Percentiles rank a stretch among this genome's conserved stretches.
These are phyloP conservation scores for Diaporthe citrichinensis DNA, from an alignment of 2,329 filamentous ascomycete species.

Conservation along the genomic window DNA sequence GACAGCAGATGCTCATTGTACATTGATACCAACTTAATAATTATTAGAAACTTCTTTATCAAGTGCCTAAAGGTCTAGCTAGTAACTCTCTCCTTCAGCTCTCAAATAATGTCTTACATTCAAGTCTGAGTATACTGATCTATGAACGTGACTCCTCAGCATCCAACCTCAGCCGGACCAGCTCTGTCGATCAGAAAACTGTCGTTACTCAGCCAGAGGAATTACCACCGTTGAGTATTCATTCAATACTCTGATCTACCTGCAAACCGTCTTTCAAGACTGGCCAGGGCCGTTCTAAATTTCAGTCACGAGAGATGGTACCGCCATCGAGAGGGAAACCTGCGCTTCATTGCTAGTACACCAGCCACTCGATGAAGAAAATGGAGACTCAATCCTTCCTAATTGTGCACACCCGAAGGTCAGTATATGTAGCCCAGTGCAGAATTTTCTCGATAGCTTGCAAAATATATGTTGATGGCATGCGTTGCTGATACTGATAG, in stretches of 20 bases:
- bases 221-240: neutral
- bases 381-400: neutral
- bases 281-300: neutral
- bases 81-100: neutral
- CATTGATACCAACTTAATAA: neutral
- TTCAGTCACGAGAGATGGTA: neutral
- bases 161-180: neutral
- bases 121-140: neutral
- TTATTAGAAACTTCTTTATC: neutral
- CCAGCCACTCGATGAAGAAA: neutral
- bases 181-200: too few species aligned
- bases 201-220: neutral
- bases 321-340: neutral
- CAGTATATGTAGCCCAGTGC: neutral
- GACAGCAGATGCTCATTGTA: neutral
- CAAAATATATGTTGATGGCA: neutral
- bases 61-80: neutral
- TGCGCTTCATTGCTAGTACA: neutral
- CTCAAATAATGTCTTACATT: neutral
- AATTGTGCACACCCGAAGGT: too few species aligned
- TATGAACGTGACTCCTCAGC: neutral
- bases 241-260: neutral
- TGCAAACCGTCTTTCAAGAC: neutral
- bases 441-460: neutral
- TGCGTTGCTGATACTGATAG: neutral